These are phyloP conservation scores for Trichoderma sp. DNA, from an alignment of 2,329 filamentous ascomycete genomes.

Conservation along the genomic window DNA sequence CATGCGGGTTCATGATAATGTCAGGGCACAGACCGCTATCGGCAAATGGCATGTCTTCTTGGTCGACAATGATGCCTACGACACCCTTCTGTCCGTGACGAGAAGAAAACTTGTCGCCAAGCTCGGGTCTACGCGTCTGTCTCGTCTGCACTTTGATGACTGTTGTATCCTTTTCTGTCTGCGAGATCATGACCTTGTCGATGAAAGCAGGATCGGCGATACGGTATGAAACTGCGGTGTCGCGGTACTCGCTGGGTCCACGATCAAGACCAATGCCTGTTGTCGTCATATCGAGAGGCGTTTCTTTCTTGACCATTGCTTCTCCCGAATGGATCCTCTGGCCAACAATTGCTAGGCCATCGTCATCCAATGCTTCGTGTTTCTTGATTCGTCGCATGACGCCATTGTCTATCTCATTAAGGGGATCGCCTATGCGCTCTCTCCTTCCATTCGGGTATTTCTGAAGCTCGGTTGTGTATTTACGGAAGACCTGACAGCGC, in stretches of 20 bases:
- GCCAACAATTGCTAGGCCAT: conserved; percentile 86
- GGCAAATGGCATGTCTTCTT: conserved; percentile 95
- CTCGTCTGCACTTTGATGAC: conserved; percentile 92
- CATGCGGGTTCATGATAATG: conserved; percentile 99
- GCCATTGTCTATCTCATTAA: conserved; percentile 56
- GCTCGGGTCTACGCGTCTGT: conserved; percentile 91
- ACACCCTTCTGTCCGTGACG: conserved; percentile 98
- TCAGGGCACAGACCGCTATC: conserved; percentile 90
- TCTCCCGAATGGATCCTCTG: conserved; percentile 74
- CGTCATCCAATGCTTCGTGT: conserved; percentile 71
- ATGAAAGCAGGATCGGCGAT: conserved; percentile 83
- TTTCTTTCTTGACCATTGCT: conserved; percentile 86
- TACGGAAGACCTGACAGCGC: conserved; percentile 96
- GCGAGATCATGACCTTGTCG: conserved; percentile 92
- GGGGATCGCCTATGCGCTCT: conserved; percentile 61
- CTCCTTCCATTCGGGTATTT: conserved; percentile 79
- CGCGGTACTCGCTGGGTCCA: conserved; percentile 60
- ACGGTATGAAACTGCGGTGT: conserved; percentile 73
- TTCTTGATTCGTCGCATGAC: conserved; percentile 60
- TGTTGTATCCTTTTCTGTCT: conserved; percentile 79
- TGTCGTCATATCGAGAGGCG: conserved; percentile 72
- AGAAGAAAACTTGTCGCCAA: conserved; percentile 98
- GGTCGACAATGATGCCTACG: conserved; percentile 91
- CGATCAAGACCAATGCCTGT: conserved; percentile 68
- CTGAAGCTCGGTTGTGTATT: conserved; percentile 82